Evolutionary conservation across 768 basidiomycete species (phyloP).

Genomic region (Aureoboletus auriporus): DNA sequence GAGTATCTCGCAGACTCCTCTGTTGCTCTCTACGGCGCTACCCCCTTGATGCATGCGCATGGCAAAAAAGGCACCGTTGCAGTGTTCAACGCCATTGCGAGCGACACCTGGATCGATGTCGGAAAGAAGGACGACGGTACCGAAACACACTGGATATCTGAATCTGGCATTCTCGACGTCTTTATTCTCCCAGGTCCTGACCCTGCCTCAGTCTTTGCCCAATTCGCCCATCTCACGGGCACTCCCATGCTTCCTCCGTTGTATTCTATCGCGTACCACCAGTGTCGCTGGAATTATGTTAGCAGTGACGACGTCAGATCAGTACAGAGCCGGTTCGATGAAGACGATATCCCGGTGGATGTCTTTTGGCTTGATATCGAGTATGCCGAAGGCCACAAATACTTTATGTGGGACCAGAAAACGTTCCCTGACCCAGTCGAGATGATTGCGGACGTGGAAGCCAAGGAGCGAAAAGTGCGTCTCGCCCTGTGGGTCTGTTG

Average conservation of each 20-base stretch:
- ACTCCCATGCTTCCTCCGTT: slow-evolving; percentile 83
- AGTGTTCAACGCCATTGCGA: slow-evolving; percentile 80
- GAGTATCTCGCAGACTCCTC: slow-evolving; percentile 84
- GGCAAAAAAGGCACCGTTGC: slow-evolving; percentile 84
- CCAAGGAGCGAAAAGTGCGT: slow-evolving; percentile 74
- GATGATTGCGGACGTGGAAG: slow-evolving; percentile 89
- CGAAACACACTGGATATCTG: slow-evolving; percentile 95
- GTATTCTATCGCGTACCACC: slow-evolving; percentile 93
- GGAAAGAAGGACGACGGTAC: slow-evolving; percentile 56
- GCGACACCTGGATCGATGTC: slow-evolving; percentile 95
- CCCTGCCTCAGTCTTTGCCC: slow-evolving; percentile 74
- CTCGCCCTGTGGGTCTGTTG: background rate
- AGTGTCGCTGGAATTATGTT: slow-evolving; percentile 98
- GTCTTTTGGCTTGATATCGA: slow-evolving; percentile 98
- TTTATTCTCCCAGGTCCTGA: slow-evolving; percentile 93
- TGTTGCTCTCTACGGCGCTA: slow-evolving; percentile 85
- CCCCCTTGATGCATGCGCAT: slow-evolving; percentile 93
- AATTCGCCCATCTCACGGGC: slow-evolving; percentile 85
- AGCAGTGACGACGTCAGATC: slow-evolving; percentile 82
- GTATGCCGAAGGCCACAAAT: slow-evolving; percentile 89
- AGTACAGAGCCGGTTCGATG: slow-evolving; percentile 87
- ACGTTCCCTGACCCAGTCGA: slow-evolving; percentile 91
- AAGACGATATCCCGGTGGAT: slow-evolving; percentile 92
- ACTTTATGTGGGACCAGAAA: slow-evolving; percentile 95
- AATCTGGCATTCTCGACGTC: slow-evolving; percentile 93